Evolutionary conservation across 371 early-diverging fungal species (phyloP).

Genomic region (Choanephora cucurbitarum): DNA sequence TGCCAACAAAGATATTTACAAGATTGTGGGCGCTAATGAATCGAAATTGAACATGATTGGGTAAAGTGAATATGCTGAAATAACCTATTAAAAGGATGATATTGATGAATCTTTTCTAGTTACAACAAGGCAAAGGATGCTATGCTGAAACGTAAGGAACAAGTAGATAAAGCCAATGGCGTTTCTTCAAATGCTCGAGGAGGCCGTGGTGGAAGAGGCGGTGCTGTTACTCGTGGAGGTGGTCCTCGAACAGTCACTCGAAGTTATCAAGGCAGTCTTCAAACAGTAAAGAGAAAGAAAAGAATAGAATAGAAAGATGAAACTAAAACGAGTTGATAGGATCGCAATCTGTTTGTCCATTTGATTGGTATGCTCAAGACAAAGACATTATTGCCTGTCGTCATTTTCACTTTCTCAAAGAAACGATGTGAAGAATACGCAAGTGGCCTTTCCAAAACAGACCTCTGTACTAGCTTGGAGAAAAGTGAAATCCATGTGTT

Average conservation of each 20-base stretch:
- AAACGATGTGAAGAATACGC: conserved; percentile 97
- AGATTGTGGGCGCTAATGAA: conserved; percentile 81
- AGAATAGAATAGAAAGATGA: neutral
- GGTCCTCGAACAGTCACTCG: conserved; percentile 37
- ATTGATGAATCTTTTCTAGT: conserved; percentile 24
- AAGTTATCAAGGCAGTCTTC: conserved; percentile 42
- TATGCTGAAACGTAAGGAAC: conserved; percentile 56
- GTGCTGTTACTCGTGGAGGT: conserved; percentile 49
- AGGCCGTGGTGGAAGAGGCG: conserved; percentile 53
- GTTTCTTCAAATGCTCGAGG: conserved; percentile 39
- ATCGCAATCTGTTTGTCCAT: conserved; percentile 80
- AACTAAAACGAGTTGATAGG: conserved; percentile 36
- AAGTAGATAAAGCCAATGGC: conserved; percentile 37
- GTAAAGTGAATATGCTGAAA: conserved; percentile 28
- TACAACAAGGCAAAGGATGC: conserved; percentile 73
- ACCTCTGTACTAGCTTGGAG: conserved; percentile 76
- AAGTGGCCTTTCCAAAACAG: conserved; percentile 69
- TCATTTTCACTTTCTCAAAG: conserved; percentile 97
- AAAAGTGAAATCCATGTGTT: conserved; percentile 90
- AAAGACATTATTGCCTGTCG: conserved; percentile 85
- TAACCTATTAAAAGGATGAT: neutral
- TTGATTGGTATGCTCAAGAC: conserved; percentile 77
- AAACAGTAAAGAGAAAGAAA: conserved; percentile 29
- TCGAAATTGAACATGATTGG: conserved; percentile 40
- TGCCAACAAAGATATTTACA: conserved; percentile 77